Base-by-base conservation (phyloP, 1,139 yeast genomes). In the Suhomyces ambrosiae region DNA sequence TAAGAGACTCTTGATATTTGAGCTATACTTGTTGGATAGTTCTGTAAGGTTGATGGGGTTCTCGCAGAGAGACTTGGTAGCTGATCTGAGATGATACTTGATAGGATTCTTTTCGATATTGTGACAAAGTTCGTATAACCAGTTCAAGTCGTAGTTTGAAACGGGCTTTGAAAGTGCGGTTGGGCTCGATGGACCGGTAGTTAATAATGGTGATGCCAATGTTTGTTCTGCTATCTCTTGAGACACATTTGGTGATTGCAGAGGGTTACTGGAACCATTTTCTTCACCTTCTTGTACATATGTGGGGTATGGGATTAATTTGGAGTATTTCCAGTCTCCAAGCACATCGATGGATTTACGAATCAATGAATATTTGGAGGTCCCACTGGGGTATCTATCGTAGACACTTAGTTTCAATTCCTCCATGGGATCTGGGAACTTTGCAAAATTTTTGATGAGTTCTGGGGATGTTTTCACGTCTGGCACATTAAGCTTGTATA, bases 351-450 rank as follows among this genome's bases (percentile, higher is more conserved):
- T 50, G 3, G 71, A 54, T 40, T 66, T 74, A 25, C 72, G 64
- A 13, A 74, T 57, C 15, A 76, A 52, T 4, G 72, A 65, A 46
- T 68, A 70, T 49, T 71, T 74, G 8, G 80, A 74, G 1, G 80
- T 72, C 0, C 82, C 82, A 25, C 77, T 73, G 0, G 82, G 82
- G 42, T 71, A 75, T 37, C 80, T 63, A 24, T 65, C 71, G 27
- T 62, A 63, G 1, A 75, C 68, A 34, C 68, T 60, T 7, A 58
- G 58, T 40, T 63, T 65, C 32, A 77, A 57, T 47, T 73, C 76
- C 6, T 52, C 52, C 12, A 61, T 54, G 3, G 78, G 76, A 3
- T 59, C 63, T 1, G 80, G 80, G 42, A 76, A 74, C 9, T 48
- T 44, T 13, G 54, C 56, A 45, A 72, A 76, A 19, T 49, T 50